These are phyloP conservation scores for Byssothecium circinans DNA, from an alignment of 2,329 filamentous ascomycete species.

Conservation along the genomic window DNA sequence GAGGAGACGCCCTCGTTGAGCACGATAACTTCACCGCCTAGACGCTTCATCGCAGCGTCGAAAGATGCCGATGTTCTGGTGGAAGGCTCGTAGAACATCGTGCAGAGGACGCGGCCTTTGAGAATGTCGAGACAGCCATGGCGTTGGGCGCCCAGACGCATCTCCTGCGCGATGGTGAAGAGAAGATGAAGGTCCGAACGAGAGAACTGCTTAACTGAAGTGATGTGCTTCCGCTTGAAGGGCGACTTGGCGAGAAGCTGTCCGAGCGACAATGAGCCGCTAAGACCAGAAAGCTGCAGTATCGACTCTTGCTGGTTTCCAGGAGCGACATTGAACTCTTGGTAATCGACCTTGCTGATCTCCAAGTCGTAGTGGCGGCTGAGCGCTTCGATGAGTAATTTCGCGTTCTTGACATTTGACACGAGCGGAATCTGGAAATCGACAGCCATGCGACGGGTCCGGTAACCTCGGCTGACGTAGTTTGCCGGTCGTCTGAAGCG, in stretches of 20 bases:
- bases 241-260: conserved; percentile 76
- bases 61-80: conserved; percentile 95
- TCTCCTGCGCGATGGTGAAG: conserved; percentile 96
- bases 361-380: conserved; percentile 84
- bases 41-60: conserved; percentile 96
- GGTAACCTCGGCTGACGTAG: conserved; percentile 98
- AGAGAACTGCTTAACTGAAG: conserved; percentile 89
- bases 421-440: conserved; percentile 96
- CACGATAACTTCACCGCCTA: conserved; percentile 82
- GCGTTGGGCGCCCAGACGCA: conserved; percentile 91
- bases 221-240: conserved; percentile 86
- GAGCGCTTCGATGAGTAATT: conserved; percentile 93
- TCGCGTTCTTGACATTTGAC: conserved; percentile 99
- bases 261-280: conserved; percentile 60
- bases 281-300: conserved; percentile 53
- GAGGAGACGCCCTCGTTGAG: conserved; percentile 84
- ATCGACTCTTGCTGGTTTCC: conserved; percentile 33
- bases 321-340: conserved; percentile 66
- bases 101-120: conserved; percentile 82
- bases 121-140: conserved; percentile 87
- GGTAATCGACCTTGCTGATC: conserved; percentile 82
- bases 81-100: conserved; percentile 97
- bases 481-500: conserved; percentile 94
- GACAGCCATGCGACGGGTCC: conserved; percentile 95
- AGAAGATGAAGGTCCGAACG: conserved; percentile 87